Evolutionary conservation across 2,329 filamentous ascomycete species (phyloP).

Genomic region (Fusarium gaditjirri): DNA sequence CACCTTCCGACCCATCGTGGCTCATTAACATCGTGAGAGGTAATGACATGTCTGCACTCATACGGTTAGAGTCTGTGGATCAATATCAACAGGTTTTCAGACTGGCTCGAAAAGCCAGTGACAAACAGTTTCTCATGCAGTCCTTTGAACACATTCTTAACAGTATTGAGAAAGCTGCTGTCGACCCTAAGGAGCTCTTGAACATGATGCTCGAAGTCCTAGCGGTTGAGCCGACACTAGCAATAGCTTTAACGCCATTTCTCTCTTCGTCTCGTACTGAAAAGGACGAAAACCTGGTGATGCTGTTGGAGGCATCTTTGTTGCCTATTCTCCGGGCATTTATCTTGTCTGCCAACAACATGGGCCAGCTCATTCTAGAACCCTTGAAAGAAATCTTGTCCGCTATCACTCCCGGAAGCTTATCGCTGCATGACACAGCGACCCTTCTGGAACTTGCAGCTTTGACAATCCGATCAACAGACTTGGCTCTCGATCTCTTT

Average conservation of each 20-base stretch:
- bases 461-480: slow-evolving; percentile 18
- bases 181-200: fast-evolving
- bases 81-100: not conserved
- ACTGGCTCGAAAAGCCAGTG: not conserved
- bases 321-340: not conserved
- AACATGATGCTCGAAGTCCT: not conserved
- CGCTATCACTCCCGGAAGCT: not conserved
- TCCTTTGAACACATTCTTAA: not conserved
- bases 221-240: not conserved
- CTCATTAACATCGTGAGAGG: not conserved
- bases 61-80: not conserved
- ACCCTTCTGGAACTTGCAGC: slow-evolving; percentile 20
- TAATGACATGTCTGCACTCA: not conserved
- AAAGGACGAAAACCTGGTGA: fast-evolving
- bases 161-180: not conserved
- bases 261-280: not conserved
- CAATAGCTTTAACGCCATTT: not conserved
- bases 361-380: slow-evolving; percentile 11
- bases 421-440: not conserved
- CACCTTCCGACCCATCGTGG: not conserved
- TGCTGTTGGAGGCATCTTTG: not conserved
- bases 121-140: not conserved
- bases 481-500: slow-evolving; percentile 25
- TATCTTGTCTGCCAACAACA: not conserved
- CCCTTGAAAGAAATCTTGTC: slow-evolving; percentile 20